Percentiles rank a stretch among this genome's conserved stretches.
These are phyloP conservation scores for Phytopythium chamaehyphon DNA, from an alignment of 352 stramenopile genomes.

Conservation along the genomic window DNA sequence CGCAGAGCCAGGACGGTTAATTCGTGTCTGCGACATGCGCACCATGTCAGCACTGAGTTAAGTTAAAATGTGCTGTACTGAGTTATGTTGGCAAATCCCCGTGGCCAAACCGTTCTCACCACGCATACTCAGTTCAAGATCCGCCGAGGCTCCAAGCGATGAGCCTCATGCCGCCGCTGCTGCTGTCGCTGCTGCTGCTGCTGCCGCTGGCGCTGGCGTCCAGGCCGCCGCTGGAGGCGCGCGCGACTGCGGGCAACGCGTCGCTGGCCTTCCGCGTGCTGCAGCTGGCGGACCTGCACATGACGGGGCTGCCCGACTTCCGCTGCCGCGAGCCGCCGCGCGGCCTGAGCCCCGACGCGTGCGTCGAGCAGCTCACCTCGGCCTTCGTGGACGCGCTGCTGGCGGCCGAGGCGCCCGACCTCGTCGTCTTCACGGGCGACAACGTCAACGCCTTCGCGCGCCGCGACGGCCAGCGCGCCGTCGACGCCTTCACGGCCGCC, in stretches of 20 bases:
- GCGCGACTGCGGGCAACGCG: not conserved
- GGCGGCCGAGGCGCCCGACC: conserved; percentile 55
- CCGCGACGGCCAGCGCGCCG: conserved; percentile 24
- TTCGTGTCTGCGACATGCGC: no score
- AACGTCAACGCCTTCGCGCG: conserved; percentile 36
- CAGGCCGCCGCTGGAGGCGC: conserved; percentile 3
- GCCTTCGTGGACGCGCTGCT: conserved; percentile 53
- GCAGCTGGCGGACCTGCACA: conserved; percentile 67
- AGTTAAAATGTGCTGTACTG: no score
- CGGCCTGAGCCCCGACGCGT: conserved; percentile 24
- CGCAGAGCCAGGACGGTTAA: no score
- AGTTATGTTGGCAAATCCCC: no score
- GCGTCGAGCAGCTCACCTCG: conserved; percentile 41
- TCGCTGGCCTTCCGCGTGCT: conserved; percentile 56
- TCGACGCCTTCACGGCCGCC: conserved; percentile 27
- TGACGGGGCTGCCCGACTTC: conserved; percentile 33
- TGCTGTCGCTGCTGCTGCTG: conserved; percentile 1
- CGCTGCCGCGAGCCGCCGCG: conserved; percentile 24
- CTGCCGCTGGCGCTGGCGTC: not conserved
- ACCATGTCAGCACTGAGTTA: no score
- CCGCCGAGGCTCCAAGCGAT: no score
- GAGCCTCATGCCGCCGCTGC: not conserved
- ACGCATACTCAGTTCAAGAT: no score
- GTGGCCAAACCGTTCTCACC: no score
- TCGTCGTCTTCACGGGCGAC: conserved; percentile 63